phyloP scores from a whole-genome alignment of 2,329 filamentous ascomycete genomes.

The Aspergillus fischeri region DNA sequence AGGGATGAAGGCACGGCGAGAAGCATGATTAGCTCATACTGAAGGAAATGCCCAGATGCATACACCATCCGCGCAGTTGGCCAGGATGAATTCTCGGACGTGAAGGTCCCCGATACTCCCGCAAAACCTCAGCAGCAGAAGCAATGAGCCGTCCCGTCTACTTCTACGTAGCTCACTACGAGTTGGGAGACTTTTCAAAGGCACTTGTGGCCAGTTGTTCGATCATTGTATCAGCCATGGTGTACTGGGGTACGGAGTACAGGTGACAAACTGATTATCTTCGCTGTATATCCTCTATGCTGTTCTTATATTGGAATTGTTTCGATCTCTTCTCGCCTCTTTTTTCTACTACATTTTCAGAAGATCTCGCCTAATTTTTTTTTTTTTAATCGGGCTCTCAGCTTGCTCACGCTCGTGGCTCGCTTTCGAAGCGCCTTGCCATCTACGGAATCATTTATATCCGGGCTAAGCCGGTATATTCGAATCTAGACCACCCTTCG shows the following conservation, averaged over 20 bases:
- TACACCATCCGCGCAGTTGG: slow-evolving; percentile 80
- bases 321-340: neutral
- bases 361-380: neutral
- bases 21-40: slow-evolving; percentile 4
- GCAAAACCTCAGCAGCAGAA: slow-evolving; percentile 25
- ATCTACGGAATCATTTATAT: neutral
- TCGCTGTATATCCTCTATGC: neutral
- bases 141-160: slow-evolving; percentile 18
- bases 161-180: neutral
- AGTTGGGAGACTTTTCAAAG: neutral
- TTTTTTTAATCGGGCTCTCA: too few species aligned
- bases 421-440: neutral
- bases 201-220: neutral
- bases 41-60: slow-evolving; percentile 46
- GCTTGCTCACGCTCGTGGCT: neutral
- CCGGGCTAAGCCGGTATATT: neutral
- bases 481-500: neutral
- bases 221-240: slow-evolving; percentile 4
- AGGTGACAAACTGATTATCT: neutral
- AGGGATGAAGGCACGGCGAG: neutral
- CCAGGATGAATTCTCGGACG: slow-evolving; percentile 95
- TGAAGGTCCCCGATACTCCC: slow-evolving; percentile 77
- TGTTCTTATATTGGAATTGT: neutral
- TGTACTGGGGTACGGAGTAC: slow-evolving; percentile 15
- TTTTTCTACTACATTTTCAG: neutral